Conservation (phyloP, 768 basidiomycete species). For the Lanmaoa pseudosensibilis region DNA sequence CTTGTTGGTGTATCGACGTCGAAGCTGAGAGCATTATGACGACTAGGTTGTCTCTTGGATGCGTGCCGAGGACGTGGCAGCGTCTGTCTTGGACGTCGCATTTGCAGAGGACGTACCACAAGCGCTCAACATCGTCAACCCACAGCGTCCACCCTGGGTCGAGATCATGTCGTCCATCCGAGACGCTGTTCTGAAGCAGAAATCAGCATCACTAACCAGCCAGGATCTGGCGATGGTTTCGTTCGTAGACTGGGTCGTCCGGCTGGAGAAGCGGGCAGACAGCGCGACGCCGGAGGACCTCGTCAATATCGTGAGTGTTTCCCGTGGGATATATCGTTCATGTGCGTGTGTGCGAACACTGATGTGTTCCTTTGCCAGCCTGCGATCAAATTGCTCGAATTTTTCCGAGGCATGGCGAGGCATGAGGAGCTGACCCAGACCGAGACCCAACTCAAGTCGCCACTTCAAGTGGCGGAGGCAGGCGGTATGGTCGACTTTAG, state of each 20-base stretch:
- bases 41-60: constrained; percentile 37
- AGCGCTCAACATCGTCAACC: constrained; percentile 40
- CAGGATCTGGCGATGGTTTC: constrained; percentile 23
- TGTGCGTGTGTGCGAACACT: not conserved
- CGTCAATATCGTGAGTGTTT: constrained; percentile 4
- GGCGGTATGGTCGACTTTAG: constrained; percentile 4
- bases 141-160: constrained; percentile 34
- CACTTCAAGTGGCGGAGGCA: not conserved
- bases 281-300: constrained; percentile 8
- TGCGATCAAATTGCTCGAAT: constrained; percentile 33
- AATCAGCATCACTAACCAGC: not conserved
- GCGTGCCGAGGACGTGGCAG: constrained; percentile 36
- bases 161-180: constrained; percentile 26
- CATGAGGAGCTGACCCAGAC: not conserved
- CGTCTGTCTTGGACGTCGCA: constrained; percentile 35
- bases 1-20: not conserved
- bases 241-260: constrained; percentile 32
- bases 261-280: constrained; percentile 27
- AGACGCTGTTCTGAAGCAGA: constrained; percentile 15
- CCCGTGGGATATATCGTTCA: not conserved
- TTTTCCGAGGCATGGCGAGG: constrained; percentile 23
- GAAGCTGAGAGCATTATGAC: not conserved
- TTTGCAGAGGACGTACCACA: constrained; percentile 22
- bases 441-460: not conserved
- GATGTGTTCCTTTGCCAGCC: constrained; percentile 19